Base-by-base conservation (phyloP, 805 yeast genomes). In the Starmerella davenportii region DNA sequence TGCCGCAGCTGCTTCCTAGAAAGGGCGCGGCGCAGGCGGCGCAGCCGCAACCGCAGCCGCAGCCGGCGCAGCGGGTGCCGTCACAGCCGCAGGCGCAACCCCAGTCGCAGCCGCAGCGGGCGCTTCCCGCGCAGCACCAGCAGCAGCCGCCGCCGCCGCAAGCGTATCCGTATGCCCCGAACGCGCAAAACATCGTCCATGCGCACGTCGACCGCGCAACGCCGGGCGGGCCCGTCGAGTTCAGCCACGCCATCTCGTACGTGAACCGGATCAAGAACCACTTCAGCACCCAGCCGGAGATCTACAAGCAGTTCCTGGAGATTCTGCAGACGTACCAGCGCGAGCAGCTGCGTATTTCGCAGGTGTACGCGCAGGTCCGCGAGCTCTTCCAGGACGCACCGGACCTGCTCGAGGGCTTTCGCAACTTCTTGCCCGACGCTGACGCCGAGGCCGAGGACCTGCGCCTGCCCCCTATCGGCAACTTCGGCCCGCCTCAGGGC, bases 251-350 rank as follows among this genome's bases (percentile, higher is more conserved):
- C 16, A 90, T 90, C 46, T 78, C 77, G 49, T 90, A 90, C 53
- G 99, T 90, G 43, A 90, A 90, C 63, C 84, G 85, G 60, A 90
- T 90, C 55, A 92, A 92, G 57, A 85, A 84, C 40, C 70, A 96
- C 45, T 90, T 84, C 57, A 79, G 93, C 17, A 71, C 75, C 52
- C 93, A 85, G 57, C 98, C 98, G 1, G 95, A 87, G 52, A 82
- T 85, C 41, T 90, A 90, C 64, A 90, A 90, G 60, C 84, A 76
- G 50, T 90, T 90, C 50, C 64, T 92, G 59, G 98, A 90, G 57
- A 90, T 87, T 41, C 64, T 90, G 50, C 98, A 90, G 58, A 87
- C 95, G 34, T 90, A 87, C 56, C 98, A 90, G 62, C 74, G 93
- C 46, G 98, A 87, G 54, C 93, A 84, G 54, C 79, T 82, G 53